Conservation (phyloP, 441 rosid species). For the Bocquillonia castaneifolia region DNA sequence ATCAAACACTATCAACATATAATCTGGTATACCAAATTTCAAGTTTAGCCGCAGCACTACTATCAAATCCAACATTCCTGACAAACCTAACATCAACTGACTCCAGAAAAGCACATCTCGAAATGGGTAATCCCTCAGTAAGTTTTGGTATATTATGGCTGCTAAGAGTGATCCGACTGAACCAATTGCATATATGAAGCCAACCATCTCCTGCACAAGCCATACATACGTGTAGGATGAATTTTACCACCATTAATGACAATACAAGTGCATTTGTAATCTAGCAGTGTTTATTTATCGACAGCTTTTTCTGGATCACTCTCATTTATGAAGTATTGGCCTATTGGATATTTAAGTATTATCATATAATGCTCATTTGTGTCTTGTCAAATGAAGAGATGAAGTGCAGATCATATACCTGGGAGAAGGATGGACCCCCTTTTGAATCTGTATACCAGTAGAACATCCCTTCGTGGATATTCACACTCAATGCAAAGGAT, state of each 20-base stretch:
- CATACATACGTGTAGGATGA: not conserved
- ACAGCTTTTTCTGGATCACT: not conserved
- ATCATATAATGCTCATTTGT: not conserved
- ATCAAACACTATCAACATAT: slow-evolving; percentile 65
- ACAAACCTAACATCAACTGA: slow-evolving; percentile 68
- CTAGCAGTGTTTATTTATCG: not conserved
- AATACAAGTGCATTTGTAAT: not conserved
- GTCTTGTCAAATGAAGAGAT: not conserved
- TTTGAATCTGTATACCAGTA: slow-evolving; percentile 87
- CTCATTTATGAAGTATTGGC: not conserved
- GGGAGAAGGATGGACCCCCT: slow-evolving; percentile 75
- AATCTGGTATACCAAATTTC: slow-evolving; percentile 71
- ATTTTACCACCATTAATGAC: not conserved
- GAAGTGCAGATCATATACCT: slow-evolving; percentile 41
- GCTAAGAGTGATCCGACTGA: slow-evolving; percentile 76
- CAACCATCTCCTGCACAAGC: slow-evolving; percentile 68
- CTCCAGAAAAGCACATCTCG: slow-evolving; percentile 71
- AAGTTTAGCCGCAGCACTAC: slow-evolving; percentile 76
- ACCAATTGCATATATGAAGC: slow-evolving; percentile 78
- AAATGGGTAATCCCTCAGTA: slow-evolving; percentile 65
- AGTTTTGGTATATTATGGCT: slow-evolving; percentile 65
- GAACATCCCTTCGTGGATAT: slow-evolving; percentile 85
- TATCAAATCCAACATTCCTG: slow-evolving; percentile 87
- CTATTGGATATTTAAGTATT: not conserved
- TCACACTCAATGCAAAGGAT: slow-evolving; percentile 66